Evolutionary conservation across 2,329 filamentous ascomycete genomes (phyloP), one percentile per base, ranked within the genome.

Genomic region (Claviceps sp.): DNA sequence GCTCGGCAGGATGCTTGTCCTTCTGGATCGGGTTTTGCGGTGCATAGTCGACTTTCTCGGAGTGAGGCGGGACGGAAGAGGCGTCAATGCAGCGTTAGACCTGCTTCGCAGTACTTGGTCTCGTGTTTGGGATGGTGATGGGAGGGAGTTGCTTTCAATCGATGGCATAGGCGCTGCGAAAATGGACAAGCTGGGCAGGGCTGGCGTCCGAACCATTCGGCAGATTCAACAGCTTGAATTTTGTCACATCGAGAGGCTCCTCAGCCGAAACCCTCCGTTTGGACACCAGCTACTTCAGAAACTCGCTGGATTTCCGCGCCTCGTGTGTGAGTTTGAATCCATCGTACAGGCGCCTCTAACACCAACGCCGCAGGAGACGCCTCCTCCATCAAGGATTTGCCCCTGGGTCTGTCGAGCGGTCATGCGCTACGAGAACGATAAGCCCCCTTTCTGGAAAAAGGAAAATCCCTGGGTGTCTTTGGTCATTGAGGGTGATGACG

Each of bases 181-280:
- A n/a, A 81, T 87, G 56, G 78, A 84, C 40, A 93, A 86, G 63
- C 75, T 97, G 44, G 77, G 81, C 3, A 75, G 77, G 41, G 81
- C 81, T n/a, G 81, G 82, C 0, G 78, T 97, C 51, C 79, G 72
- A 30, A 86, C 73, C 5, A 80, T 97, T 5, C 78, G 84, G 43
- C 77, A 79, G n/a, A 71, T 98, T 13, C 79, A 83, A 16, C 68
- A 65, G 6, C 74, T 81, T 14, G 84, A 91, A 38, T 73, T 84
- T 26, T 77, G 82, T 50, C 77, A 81, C 26, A 87, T 98, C 49
- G 91, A 97, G 60, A 77, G 81, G 47, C 69, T 89, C 24, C 65
- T 95, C 47, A 84, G 82, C 56, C 84, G 85, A 51, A 89, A 95
- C 57, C 87, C 89, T 0, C 89, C 91, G 0, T 95, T 86, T 62